phyloP scores from a whole-genome alignment of 2,329 filamentous ascomycete species.

The Penicillium crustosum region DNA sequence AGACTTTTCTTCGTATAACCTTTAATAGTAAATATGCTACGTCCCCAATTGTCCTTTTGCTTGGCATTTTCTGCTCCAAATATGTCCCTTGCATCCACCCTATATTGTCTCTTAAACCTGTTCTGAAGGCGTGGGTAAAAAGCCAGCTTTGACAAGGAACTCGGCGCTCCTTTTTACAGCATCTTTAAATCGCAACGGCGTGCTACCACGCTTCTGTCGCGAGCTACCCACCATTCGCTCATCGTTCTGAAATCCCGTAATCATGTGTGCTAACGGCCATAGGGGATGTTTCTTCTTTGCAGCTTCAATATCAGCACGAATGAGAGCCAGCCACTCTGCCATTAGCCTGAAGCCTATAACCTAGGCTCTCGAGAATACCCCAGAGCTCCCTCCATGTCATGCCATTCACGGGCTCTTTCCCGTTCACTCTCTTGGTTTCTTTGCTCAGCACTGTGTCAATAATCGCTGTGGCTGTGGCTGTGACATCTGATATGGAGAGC shows the following conservation, averaged over 20 bases:
- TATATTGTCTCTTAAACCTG: not conserved
- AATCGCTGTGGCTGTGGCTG: no score
- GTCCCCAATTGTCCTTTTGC: not conserved
- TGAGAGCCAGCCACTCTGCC: not conserved
- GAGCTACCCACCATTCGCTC: constrained; percentile 4
- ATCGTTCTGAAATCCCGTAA: not conserved
- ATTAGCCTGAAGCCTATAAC: constrained; percentile 9
- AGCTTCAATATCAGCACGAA: not conserved
- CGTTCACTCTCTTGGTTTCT: not conserved
- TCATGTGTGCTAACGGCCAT: constrained; percentile 4
- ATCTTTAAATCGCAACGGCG: constrained; percentile 14
- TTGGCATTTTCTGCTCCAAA: no score
- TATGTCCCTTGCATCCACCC: not conserved
- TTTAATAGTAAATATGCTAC: not conserved
- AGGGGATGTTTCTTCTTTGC: not conserved
- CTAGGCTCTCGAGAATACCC: constrained; percentile 11
- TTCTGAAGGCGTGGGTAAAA: not conserved
- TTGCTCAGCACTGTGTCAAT: not conserved
- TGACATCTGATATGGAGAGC: no score
- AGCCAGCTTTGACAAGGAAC: constrained; percentile 14
- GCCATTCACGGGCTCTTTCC: constrained; percentile 3
- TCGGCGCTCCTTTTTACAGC: constrained; percentile 14
- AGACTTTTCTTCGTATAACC: no score
- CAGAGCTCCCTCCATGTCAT: constrained; percentile 17
- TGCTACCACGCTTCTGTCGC: constrained; percentile 3